phyloP scores from a whole-genome alignment of 2,329 filamentous ascomycete genomes.

The Phyllosticta citribraziliensis region DNA sequence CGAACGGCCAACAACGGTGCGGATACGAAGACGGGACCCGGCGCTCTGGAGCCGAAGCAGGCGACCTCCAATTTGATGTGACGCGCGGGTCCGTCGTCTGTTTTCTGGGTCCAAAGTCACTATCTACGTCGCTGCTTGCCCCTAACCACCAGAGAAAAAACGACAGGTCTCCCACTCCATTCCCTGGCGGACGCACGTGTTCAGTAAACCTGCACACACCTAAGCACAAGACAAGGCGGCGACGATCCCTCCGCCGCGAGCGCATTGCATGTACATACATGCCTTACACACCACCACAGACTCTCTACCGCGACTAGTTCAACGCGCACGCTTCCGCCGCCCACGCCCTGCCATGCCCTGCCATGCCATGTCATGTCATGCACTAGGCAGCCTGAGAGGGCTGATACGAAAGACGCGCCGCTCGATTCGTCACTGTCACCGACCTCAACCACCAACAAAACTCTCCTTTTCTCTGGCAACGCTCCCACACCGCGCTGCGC shows the following conservation, averaged over 20 bases:
- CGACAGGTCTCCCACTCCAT: neutral
- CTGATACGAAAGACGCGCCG: neutral
- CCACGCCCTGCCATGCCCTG: neutral
- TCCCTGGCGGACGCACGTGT: neutral
- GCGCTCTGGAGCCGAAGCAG: neutral
- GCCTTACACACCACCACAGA: neutral
- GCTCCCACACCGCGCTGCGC: neutral
- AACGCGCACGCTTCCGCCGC: neutral
- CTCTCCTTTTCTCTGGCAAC: neutral
- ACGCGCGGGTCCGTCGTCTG: neutral
- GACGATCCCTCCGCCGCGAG: neutral
- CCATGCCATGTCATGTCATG: neutral
- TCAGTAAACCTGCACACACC: neutral
- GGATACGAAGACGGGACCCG: neutral
- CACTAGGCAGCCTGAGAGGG: neutral
- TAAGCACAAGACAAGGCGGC: neutral
- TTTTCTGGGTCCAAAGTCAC: neutral
- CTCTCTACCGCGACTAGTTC: neutral
- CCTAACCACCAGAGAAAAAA: neutral
- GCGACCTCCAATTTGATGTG: neutral
- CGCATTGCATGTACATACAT: neutral
- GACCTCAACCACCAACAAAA: neutral
- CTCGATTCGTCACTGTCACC: neutral
- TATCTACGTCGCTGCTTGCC: neutral
- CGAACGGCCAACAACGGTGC: neutral